A percentile compares a stretch with the other conserved stretches of the same genome.
These are phyloP conservation scores for Sapria himalayana DNA, from an alignment of 345 rosid species.

Conservation along the genomic window DNA sequence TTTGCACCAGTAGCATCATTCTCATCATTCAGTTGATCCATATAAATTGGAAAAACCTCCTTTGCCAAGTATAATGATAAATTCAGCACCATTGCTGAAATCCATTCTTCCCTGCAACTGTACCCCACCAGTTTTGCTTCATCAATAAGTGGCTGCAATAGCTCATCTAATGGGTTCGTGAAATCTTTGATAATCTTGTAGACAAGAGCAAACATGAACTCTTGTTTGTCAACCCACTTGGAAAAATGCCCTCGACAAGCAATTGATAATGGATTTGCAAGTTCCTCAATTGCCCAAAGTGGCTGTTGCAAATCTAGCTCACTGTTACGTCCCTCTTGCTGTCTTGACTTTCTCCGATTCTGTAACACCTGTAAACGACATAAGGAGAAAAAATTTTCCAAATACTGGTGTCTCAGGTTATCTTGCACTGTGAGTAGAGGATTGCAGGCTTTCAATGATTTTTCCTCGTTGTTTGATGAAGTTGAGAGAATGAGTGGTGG, in stretches of 20 bases:
- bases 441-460: slow-evolving; percentile 28
- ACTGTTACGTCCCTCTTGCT: slow-evolving; percentile 42
- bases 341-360: slow-evolving; percentile 62
- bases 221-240: slow-evolving; percentile 64
- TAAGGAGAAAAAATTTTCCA: slow-evolving; percentile 62
- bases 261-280: slow-evolving; percentile 64
- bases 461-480: slow-evolving; percentile 26
- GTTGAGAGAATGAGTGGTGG: slow-evolving; percentile 47
- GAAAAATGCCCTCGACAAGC: slow-evolving; percentile 56
- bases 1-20: slow-evolving; percentile 17
- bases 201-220: slow-evolving; percentile 71
- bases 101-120: slow-evolving; percentile 95
- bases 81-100: slow-evolving; percentile 77
- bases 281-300: slow-evolving; percentile 95
- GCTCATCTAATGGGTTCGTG: slow-evolving; percentile 75
- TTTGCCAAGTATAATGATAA: slow-evolving; percentile 50
- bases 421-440: slow-evolving; percentile 77
- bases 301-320: slow-evolving; percentile 59
- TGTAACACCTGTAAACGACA: slow-evolving; percentile 71
- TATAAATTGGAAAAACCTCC: slow-evolving; percentile 52
- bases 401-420: slow-evolving; percentile 42
- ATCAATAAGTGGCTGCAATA: slow-evolving; percentile 87
- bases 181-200: slow-evolving; percentile 74
- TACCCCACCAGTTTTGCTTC: slow-evolving; percentile 70
- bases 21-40: slow-evolving; percentile 36